phyloP scores from a whole-genome alignment of 1,284 basidiomycete genomes.

The Grifola frondosa region DNA sequence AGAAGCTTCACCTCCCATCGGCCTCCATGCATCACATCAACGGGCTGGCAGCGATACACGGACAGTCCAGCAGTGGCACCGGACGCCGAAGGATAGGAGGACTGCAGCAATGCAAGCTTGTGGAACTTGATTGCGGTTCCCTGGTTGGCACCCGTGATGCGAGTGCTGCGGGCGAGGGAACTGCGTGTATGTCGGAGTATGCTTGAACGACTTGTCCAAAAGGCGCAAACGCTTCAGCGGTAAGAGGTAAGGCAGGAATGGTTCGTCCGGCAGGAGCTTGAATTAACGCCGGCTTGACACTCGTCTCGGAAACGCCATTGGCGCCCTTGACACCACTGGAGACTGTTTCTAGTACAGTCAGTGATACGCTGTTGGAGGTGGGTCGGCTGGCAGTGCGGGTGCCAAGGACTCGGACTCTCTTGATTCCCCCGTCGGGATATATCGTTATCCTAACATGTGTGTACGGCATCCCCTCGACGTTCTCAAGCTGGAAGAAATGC shows the following conservation, averaged over 20 bases:
- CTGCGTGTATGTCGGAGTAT: constrained; percentile 63
- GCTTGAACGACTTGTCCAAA: constrained; percentile 90
- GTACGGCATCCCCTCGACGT: constrained; percentile 56
- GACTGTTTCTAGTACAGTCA: constrained; percentile 5
- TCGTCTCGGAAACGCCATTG: constrained; percentile 3
- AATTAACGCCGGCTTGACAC: not conserved
- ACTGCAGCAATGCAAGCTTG: constrained; percentile 69
- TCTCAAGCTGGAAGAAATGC: constrained; percentile 84
- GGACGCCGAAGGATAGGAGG: constrained; percentile 58
- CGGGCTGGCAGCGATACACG: constrained; percentile 71
- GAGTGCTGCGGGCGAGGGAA: constrained; percentile 57
- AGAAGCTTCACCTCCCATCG: constrained; percentile 57
- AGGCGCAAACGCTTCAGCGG: constrained; percentile 76
- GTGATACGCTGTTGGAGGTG: constrained; percentile 7
- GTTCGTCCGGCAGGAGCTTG: constrained; percentile 24
- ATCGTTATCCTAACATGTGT: constrained; percentile 90
- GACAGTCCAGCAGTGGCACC: constrained; percentile 68
- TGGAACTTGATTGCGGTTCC: constrained; percentile 90
- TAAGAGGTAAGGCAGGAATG: constrained; percentile 75
- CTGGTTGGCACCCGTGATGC: constrained; percentile 80
- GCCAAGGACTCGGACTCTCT: constrained; percentile 85
- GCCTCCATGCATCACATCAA: constrained; percentile 46
- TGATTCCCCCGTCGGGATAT: constrained; percentile 94
- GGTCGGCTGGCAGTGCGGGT: constrained; percentile 34
- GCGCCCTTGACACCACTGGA: constrained; percentile 9